phyloP scores from a whole-genome alignment of 345 rosid species.

The Populus nigra region DNA sequence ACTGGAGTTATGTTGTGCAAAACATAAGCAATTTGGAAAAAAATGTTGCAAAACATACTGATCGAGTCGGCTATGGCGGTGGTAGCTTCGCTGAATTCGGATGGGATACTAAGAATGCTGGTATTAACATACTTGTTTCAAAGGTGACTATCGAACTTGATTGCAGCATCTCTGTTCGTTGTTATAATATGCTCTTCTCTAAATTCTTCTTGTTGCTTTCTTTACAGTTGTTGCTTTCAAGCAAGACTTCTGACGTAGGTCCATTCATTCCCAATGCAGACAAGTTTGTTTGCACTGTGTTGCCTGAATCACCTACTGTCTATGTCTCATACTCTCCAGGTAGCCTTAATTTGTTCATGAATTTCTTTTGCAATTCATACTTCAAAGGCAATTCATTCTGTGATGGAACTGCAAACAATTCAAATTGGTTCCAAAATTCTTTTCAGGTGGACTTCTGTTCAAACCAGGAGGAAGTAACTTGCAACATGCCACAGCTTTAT shows the following conservation, averaged over 20 bases:
- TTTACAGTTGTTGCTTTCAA: conserved; percentile 25
- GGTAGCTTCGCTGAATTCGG: conserved; percentile 31
- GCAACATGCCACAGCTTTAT: conserved; percentile 23
- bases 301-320: conserved; percentile 56
- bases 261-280: conserved; percentile 37
- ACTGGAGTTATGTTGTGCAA: conserved; percentile 40
- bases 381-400: not conserved
- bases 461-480: conserved; percentile 28
- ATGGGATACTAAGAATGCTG: conserved; percentile 29
- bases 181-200: not conserved
- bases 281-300: conserved; percentile 37
- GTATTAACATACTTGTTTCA: conserved; percentile 24
- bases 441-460: conserved; percentile 47
- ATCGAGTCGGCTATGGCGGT: conserved; percentile 3
- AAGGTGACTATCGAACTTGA: not conserved
- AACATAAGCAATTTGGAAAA: conserved; percentile 31
- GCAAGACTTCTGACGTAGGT: not conserved
- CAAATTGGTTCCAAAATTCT: not conserved
- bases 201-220: not conserved
- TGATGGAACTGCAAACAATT: not conserved
- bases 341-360: conserved; percentile 5
- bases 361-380: not conserved
- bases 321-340: conserved; percentile 47
- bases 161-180: not conserved
- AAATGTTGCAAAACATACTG: not conserved